Conservation (phyloP, 1,284 basidiomycete genomes). For the Termitomyces sp. region DNA sequence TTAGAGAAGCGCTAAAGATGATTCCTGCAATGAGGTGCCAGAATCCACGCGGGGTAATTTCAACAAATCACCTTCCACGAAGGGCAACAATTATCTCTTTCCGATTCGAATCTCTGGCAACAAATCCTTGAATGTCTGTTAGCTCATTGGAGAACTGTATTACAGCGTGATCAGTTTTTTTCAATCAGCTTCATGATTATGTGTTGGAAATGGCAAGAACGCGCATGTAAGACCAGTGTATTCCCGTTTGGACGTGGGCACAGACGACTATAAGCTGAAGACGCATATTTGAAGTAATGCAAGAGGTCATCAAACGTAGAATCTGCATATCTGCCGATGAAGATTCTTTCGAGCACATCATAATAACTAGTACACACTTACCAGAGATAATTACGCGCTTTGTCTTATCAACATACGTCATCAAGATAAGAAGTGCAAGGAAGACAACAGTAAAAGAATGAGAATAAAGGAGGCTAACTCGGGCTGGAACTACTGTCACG, state of each 20-base stretch:
- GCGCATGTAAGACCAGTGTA: constrained; percentile 36
- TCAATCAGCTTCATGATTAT: neutral
- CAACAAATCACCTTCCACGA: constrained; percentile 38
- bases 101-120: constrained; percentile 39
- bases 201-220: neutral
- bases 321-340: constrained; percentile 3
- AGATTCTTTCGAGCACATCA: neutral
- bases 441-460: neutral
- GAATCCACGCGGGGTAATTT: neutral
- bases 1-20: constrained; percentile 27
- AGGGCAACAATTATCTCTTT: constrained; percentile 43
- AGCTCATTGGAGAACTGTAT: constrained; percentile 35
- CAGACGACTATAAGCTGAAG: constrained; percentile 40
- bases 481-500: too few species aligned
- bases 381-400: neutral
- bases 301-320: constrained; percentile 32
- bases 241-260: constrained; percentile 47
- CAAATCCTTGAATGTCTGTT: constrained; percentile 42
- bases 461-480: too few species aligned
- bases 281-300: constrained; percentile 46
- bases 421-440: neutral
- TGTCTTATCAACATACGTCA: neutral
- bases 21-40: neutral
- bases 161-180: neutral
- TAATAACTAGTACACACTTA: neutral